These are phyloP conservation scores for Thamnidium elegans DNA, from an alignment of 192 early-diverging fungal species.

Conservation along the genomic window DNA sequence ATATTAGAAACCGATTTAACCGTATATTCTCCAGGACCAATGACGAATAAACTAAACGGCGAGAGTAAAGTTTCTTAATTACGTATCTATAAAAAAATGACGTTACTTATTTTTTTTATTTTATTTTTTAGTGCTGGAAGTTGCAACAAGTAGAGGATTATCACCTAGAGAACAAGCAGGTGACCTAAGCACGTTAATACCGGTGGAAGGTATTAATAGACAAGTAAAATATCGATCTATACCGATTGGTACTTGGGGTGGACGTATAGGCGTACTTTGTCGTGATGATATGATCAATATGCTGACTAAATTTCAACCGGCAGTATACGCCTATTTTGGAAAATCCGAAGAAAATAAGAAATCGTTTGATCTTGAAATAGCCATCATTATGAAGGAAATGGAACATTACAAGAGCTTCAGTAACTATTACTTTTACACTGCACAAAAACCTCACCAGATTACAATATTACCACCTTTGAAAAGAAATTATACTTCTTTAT, in stretches of 20 bases:
- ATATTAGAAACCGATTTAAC: constrained; percentile 35
- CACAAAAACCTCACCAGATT: constrained; percentile 11
- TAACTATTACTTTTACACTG: constrained; percentile 25
- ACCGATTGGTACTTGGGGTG: constrained; percentile 38
- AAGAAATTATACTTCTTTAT: too few species aligned
- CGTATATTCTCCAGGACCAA: constrained; percentile 26
- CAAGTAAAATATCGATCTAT: constrained; percentile 32
- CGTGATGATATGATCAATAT: constrained; percentile 29
- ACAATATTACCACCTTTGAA: too few species aligned
- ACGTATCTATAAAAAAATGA: too few species aligned
- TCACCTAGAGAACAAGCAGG: constrained; percentile 18
- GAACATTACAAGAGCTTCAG: constrained; percentile 25
- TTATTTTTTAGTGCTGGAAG: constrained; percentile 8
- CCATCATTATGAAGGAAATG: constrained; percentile 9
- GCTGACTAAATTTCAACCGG: constrained; percentile 20
- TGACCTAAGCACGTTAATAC: constrained; percentile 16
- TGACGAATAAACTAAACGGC: constrained; percentile 21
- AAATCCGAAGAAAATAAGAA: not conserved
- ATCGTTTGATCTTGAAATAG: not conserved
- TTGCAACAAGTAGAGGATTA: constrained; percentile 16
- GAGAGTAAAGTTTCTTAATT: constrained; percentile 23
- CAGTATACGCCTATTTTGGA: constrained; percentile 4
- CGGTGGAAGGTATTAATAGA: constrained; percentile 10
- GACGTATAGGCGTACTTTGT: constrained; percentile 30
- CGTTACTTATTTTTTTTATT: not conserved